Evolutionary conservation across 2,329 filamentous ascomycete species (phyloP).

Genomic region (Trichoderma cornu-damae): DNA sequence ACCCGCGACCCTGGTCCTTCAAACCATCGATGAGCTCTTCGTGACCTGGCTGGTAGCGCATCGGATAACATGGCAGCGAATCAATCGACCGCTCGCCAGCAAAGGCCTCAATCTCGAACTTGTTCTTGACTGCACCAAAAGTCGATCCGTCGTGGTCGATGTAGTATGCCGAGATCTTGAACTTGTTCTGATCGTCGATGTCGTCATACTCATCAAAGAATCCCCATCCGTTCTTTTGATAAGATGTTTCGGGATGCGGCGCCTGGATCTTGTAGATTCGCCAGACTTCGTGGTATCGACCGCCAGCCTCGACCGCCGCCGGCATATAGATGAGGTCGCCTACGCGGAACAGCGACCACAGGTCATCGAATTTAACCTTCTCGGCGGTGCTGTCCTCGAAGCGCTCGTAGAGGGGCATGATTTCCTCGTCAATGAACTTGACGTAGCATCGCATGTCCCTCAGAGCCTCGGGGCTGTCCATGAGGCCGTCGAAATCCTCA

Average conservation of each 20-base stretch:
- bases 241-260: conserved; percentile 30
- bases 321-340: conserved; percentile 41
- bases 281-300: conserved; percentile 38
- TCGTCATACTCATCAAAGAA: conserved; percentile 34
- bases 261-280: conserved; percentile 33
- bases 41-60: conserved; percentile 36
- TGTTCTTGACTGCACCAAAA: conserved; percentile 36
- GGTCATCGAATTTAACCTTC: conserved; percentile 37
- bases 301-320: conserved; percentile 30
- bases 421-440: conserved; percentile 39
- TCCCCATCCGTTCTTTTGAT: conserved; percentile 32
- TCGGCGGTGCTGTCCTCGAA: conserved; percentile 28
- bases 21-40: conserved; percentile 33
- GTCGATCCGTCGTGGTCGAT: conserved; percentile 39
- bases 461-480: conserved; percentile 38
- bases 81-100: conserved; percentile 36
- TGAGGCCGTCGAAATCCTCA: conserved; percentile 33
- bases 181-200: conserved; percentile 31
- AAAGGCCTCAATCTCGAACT: conserved; percentile 35
- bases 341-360: conserved; percentile 39
- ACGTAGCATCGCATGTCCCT: conserved; percentile 41
- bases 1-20: conserved; percentile 32
- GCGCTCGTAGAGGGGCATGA: conserved; percentile 34
- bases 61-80: conserved; percentile 36
- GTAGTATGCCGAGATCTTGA: conserved; percentile 38